A percentile compares a stretch with the other conserved stretches of the same genome.
These are phyloP conservation scores for Pichiaceae sp. DNA, from an alignment of 1,139 yeast species.

Conservation along the genomic window DNA sequence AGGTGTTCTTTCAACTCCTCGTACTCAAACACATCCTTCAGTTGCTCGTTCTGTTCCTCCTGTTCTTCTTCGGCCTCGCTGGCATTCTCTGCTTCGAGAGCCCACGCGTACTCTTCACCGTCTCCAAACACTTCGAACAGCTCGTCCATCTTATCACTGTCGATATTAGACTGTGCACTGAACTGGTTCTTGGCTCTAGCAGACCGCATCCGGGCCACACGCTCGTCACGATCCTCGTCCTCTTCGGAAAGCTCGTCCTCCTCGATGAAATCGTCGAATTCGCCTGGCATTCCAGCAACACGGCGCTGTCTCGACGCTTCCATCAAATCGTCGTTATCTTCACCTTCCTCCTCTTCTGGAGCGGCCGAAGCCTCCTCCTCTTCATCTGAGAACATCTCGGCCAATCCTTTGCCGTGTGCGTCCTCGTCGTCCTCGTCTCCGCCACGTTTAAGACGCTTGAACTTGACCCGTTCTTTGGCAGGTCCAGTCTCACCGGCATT, in stretches of 20 bases:
- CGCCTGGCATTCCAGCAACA: conserved; percentile 41
- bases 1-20: conserved; percentile 85
- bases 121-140: conserved; percentile 93
- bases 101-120: conserved; percentile 98
- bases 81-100: conserved; percentile 81
- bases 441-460: conserved; percentile 79
- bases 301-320: conserved; percentile 18
- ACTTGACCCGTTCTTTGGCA: conserved; percentile 35
- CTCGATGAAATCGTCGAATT: conserved; percentile 93
- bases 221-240: conserved; percentile 42
- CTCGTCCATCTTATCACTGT: conserved; percentile 88
- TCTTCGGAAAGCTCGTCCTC: conserved; percentile 95
- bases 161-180: conserved; percentile 37
- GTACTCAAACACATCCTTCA: conserved; percentile 90
- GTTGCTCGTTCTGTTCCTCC: conserved; percentile 26
- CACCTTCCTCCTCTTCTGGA: conserved; percentile 18
- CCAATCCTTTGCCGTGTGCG: conserved; percentile 37
- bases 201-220: conserved; percentile 30
- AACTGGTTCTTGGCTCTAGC: conserved; percentile 22
- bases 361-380: conserved; percentile 32
- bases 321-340: conserved; percentile 27
- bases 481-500: conserved; percentile 59
- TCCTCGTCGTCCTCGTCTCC: conserved; percentile 27
- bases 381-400: conserved; percentile 82
- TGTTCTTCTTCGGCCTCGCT: conserved; percentile 31